A percentile compares a stretch with the other conserved stretches of the same genome.
Evolutionary conservation across 2,329 filamentous ascomycete species (phyloP).

Genomic region (Knoxdaviesia capensis): DNA sequence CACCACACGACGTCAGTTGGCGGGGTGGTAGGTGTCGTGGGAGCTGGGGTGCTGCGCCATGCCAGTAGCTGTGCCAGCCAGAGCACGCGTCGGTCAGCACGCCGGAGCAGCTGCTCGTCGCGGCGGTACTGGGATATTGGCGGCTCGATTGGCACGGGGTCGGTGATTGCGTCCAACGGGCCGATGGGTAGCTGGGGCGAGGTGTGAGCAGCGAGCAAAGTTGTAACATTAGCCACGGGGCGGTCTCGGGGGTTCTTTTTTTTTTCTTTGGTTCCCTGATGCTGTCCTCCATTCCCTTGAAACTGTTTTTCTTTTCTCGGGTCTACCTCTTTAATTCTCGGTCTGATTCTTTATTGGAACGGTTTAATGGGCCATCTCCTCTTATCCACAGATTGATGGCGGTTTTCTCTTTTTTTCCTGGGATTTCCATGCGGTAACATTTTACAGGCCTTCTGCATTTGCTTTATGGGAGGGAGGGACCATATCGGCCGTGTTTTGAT

Average conservation of each 20-base stretch:
- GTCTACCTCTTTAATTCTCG: too few species aligned
- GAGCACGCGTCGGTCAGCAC: conserved; percentile 56
- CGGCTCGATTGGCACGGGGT: conserved; percentile 57
- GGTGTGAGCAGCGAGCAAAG: conserved; percentile 20
- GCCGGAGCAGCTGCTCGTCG: conserved; percentile 48
- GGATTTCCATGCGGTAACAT: too few species aligned
- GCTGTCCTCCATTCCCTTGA: too few species aligned
- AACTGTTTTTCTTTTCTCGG: too few species aligned
- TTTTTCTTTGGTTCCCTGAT: background rate
- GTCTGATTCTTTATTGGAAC: too few species aligned
- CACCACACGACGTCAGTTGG: too few species aligned
- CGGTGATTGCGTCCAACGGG: conserved; percentile 43
- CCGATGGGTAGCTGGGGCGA: conserved; percentile 66
- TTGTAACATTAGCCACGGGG: background rate
- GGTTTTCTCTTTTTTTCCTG: too few species aligned
- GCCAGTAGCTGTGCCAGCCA: conserved; percentile 67
- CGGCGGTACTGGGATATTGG: conserved; percentile 89
- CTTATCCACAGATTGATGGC: too few species aligned
- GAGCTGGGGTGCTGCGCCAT: conserved; percentile 16
- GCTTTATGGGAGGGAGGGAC: background rate
- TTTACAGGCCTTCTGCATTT: too few species aligned
- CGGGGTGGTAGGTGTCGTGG: too few species aligned
- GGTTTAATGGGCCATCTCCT: too few species aligned
- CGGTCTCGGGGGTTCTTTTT: background rate
- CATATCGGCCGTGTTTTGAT: background rate